Conservation (phyloP, 805 yeast genomes). For the Cyberlindnera meyerae region DNA sequence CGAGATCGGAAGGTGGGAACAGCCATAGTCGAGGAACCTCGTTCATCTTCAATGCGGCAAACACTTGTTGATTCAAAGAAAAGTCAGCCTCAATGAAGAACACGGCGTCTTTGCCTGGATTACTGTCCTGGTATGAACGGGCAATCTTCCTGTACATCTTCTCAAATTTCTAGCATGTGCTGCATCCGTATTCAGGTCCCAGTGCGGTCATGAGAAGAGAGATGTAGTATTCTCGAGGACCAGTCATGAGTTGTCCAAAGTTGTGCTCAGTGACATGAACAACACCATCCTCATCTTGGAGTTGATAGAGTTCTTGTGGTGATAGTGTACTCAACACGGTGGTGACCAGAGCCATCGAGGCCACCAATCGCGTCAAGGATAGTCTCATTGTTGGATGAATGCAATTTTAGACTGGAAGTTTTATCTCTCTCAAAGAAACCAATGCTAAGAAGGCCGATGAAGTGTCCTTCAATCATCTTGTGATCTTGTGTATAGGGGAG, state of each 20-base stretch:
- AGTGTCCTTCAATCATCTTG: too few relatives aligned
- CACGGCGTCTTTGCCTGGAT: conserved; percentile 36
- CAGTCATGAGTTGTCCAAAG: conserved; percentile 36
- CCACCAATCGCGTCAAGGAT: background rate
- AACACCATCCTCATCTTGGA: conserved; percentile 29
- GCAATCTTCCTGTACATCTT: conserved; percentile 39
- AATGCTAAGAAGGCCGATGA: too few relatives aligned
- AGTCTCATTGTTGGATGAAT: too few relatives aligned
- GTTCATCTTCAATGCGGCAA: conserved; percentile 37
- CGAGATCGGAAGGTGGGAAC: conserved; percentile 43
- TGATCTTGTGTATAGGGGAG: too few relatives aligned
- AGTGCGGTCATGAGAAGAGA: conserved; percentile 51
- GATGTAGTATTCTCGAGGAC: conserved; percentile 47
- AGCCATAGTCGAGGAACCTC: conserved; percentile 67
- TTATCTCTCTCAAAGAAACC: too few relatives aligned
- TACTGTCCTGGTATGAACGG: conserved; percentile 38
- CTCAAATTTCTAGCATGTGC: conserved; percentile 41
- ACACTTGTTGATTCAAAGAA: conserved; percentile 35
- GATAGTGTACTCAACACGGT: conserved; percentile 10
- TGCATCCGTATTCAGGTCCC: conserved; percentile 39
- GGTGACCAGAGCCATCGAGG: background rate
- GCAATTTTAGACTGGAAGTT: too few relatives aligned
- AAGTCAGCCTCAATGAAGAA: conserved; percentile 51
- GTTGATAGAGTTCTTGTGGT: conserved; percentile 10
- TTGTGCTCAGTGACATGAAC: conserved; percentile 35